Base-by-base conservation (phyloP, 352 stramenopile species). In the Elongisporangium anandrum region DNA sequence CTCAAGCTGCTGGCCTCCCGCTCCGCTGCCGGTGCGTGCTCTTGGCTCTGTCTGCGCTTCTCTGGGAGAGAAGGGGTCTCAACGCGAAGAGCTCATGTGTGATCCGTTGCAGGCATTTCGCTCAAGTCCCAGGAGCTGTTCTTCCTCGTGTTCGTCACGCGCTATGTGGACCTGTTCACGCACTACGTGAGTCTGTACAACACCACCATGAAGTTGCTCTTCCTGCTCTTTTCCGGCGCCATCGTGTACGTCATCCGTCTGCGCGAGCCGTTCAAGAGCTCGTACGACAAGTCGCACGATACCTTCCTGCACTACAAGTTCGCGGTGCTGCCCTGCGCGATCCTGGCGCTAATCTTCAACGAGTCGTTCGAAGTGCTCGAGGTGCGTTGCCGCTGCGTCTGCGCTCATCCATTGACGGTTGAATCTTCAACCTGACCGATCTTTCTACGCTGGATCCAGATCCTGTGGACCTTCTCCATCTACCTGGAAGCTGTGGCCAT, bases 91-190 rank as follows among this genome's bases (percentile, higher is more conserved):
- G 34, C 34, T 45, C 34, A 51, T 12, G 3, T 22, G 10, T 38
- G 22, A 54, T 19, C 12, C 16, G 19, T 47, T 19, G 56, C 70
- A 97, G 97, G 97, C 55, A 98, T 99, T 63, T 99, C 96, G 39
- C 87, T 99, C 48, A 98, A 99, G 79, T 98, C 97, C 52, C 97
- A 99, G 72, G 97, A 99, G 75, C 94, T 99, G 26, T 99, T 99
- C 79, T 94, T 99, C 62, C 66, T 99, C 12, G 97, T 99, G 34
- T 99, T 99, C 69, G 65, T 99, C 15, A 98, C 95, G 20, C 92
- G 90, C 50, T 99, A 99, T 81, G 70, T 99, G 54, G 98, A 99
- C 65, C 81, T 99, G 7, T 99, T 99, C 67, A 98, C 93, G 65
- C 85, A 94, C 75, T 96, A 90, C 60, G 85, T 96, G 72, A 94